Evolutionary conservation across 148 eudicot species (phyloP), one percentile per base, ranked within the genome.

Genomic region (Oxyria digyna): DNA sequence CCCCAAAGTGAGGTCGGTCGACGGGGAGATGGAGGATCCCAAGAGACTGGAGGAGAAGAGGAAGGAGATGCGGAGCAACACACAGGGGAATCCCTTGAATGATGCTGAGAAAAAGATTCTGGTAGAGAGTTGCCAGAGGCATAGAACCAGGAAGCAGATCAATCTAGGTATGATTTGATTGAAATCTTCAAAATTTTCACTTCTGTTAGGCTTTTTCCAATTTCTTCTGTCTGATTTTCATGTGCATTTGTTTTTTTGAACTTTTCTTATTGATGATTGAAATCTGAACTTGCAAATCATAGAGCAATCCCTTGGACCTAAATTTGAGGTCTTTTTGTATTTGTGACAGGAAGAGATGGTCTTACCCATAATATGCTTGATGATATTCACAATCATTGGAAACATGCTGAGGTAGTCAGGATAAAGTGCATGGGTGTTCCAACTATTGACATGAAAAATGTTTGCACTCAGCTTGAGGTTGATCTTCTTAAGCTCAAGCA

Each of bases 371-470:
- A 94, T 80, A 94, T 90, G 97, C 72, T 94, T 82, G 83, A 85
- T 78, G 96, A 86, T 74, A 81, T 94, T 35, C 98, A 94, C 74
- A 85, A 88, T 80, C 78, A 86, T 71, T 94, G 98, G 98, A 90
- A 90, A 81, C 84, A 83, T 50, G 81, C 80, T 8, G 98, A 94
- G 78, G 97, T 86, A 43, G 81, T 90, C 70, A 86, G 98, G 84
- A 82, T 94, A 15, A 94, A 83, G 80, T 94, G 98, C 73, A 85
- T 94, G 98, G 98, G 96, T 40, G 98, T 94, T 42, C 97, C 97
- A 42, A 93, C 98, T 49, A 85, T 93, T 57, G 92, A 90, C 81
- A 89, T 93, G 98, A 76, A 89, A 77, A 93, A 89, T 68, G 78
- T 93, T 12, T 83, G 88, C 76, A n/a, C 74, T 40, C 97, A 94